Evolutionary conservation across 1,284 basidiomycete genomes (phyloP).

Genomic region (Ustilago esculenta): DNA sequence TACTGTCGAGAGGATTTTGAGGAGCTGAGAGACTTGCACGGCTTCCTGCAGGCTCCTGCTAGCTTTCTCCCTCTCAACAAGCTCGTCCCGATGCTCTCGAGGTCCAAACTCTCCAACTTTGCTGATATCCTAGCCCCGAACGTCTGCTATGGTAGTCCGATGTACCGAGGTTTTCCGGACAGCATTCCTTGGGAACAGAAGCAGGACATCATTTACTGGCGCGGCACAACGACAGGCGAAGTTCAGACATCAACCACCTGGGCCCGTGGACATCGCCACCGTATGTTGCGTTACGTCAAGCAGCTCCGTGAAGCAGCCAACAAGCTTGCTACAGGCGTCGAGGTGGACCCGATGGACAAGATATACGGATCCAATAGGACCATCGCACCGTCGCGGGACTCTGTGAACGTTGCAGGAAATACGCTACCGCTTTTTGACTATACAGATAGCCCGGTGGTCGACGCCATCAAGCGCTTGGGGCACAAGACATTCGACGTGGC

Average conservation of each 20-base stretch:
- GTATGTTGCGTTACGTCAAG: slow-evolving; percentile 34
- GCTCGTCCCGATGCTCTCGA: slow-evolving; percentile 28
- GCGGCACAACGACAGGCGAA: slow-evolving; percentile 24
- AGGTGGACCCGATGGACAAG: slow-evolving; percentile 22
- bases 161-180: slow-evolving; percentile 20
- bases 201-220: slow-evolving; percentile 29
- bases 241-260: slow-evolving; percentile 13
- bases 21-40: slow-evolving; percentile 16
- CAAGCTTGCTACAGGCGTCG: slow-evolving; percentile 17
- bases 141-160: slow-evolving; percentile 18
- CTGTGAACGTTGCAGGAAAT: slow-evolving; percentile 28
- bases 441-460: slow-evolving; percentile 4
- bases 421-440: slow-evolving; percentile 37
- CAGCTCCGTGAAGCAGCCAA: slow-evolving; percentile 37
- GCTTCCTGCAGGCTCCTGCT: slow-evolving; percentile 27
- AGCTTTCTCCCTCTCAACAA: slow-evolving; percentile 26
- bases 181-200: slow-evolving; percentile 19
- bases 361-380: slow-evolving; percentile 5
- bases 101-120: slow-evolving; percentile 37
- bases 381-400: slow-evolving; percentile 19
- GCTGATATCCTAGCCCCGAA: slow-evolving; percentile 37
- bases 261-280: slow-evolving; percentile 37
- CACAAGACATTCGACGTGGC: slow-evolving; percentile 17
- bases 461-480: slow-evolving; percentile 24
- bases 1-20: slow-evolving; percentile 17